A percentile compares a stretch with the other conserved stretches of the same genome.
These are phyloP conservation scores for Boletus eberwhitei DNA, from an alignment of 768 basidiomycete species.

Conservation along the genomic window DNA sequence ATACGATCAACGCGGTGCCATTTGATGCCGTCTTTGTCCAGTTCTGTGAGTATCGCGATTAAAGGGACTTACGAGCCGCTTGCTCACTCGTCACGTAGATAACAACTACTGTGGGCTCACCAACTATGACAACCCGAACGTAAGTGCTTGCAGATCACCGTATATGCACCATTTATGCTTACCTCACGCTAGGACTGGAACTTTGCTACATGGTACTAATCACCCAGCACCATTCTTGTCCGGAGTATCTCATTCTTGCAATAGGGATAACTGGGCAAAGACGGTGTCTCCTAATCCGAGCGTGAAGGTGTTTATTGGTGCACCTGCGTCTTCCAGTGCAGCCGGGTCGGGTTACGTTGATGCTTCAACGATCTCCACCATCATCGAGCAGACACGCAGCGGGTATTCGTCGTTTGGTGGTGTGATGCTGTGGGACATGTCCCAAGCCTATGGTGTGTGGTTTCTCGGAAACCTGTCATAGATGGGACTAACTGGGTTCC, in stretches of 20 bases:
- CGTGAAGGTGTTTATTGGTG: constrained; percentile 50
- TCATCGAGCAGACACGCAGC: constrained; percentile 33
- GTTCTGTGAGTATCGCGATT: constrained; percentile 33
- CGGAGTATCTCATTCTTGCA: neutral
- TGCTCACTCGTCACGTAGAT: constrained; percentile 29
- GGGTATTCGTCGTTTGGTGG: constrained; percentile 46
- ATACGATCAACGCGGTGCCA: constrained; percentile 38
- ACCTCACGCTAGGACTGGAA: constrained; percentile 42
- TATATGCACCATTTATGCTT: neutral
- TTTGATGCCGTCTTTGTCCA: constrained; percentile 54
- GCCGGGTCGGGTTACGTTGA: constrained; percentile 45
- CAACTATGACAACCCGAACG: constrained; percentile 45
- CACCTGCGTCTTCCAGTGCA: constrained; percentile 41
- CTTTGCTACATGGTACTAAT: constrained; percentile 39
- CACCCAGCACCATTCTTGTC: neutral
- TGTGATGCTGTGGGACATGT: constrained; percentile 44
- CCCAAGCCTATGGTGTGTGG: constrained; percentile 41
- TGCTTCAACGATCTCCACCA: constrained; percentile 32
- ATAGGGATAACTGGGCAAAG: constrained; percentile 49
- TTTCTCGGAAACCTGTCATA: neutral
- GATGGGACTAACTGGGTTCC: neutral
- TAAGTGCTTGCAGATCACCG: constrained; percentile 7
- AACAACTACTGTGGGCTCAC: constrained; percentile 46
- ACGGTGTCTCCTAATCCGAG: constrained; percentile 42
- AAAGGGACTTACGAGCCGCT: neutral